phyloP scores from a whole-genome alignment of 805 yeast species.

The Brettanomyces anomalus region DNA sequence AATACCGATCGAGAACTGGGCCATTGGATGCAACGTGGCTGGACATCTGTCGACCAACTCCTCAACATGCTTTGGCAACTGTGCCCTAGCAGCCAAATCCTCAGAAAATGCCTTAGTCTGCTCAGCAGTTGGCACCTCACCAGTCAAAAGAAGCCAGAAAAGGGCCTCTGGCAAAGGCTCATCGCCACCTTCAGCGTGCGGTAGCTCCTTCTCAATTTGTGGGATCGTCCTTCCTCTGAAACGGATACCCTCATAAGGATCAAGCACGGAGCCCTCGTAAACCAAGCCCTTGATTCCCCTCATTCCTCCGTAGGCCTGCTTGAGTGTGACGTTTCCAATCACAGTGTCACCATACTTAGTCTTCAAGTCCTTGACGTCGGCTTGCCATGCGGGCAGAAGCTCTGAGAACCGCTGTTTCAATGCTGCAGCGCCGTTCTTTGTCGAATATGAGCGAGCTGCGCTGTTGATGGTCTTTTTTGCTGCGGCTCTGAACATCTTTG shows the following conservation, averaged over 20 bases:
- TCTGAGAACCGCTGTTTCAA: constrained; percentile 93
- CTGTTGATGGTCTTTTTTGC: background rate
- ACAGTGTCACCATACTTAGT: constrained; percentile 78
- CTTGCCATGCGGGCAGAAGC: constrained; percentile 83
- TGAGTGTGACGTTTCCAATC: constrained; percentile 66
- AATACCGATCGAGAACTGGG: constrained; percentile 78
- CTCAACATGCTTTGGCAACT: constrained; percentile 69
- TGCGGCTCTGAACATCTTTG: constrained; percentile 1
- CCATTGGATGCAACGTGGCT: constrained; percentile 77
- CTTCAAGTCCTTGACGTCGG: constrained; percentile 83
- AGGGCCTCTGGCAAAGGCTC: constrained; percentile 70
- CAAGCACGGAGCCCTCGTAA: constrained; percentile 85
- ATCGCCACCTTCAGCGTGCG: constrained; percentile 61
- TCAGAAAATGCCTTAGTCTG: constrained; percentile 66
- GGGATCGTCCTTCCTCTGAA: constrained; percentile 82
- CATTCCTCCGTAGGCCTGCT: constrained; percentile 89
- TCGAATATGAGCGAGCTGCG: background rate
- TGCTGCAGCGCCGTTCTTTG: constrained; percentile 26
- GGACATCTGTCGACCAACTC: constrained; percentile 69
- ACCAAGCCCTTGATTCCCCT: constrained; percentile 80
- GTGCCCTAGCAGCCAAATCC: constrained; percentile 72
- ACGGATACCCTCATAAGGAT: constrained; percentile 78
- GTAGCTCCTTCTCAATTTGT: constrained; percentile 63
- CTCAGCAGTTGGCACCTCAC: constrained; percentile 67
- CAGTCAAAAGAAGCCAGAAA: constrained; percentile 76